Evolutionary conservation across 75 land plant species (phyloP).

Genomic region (Azolla pinnata): DNA sequence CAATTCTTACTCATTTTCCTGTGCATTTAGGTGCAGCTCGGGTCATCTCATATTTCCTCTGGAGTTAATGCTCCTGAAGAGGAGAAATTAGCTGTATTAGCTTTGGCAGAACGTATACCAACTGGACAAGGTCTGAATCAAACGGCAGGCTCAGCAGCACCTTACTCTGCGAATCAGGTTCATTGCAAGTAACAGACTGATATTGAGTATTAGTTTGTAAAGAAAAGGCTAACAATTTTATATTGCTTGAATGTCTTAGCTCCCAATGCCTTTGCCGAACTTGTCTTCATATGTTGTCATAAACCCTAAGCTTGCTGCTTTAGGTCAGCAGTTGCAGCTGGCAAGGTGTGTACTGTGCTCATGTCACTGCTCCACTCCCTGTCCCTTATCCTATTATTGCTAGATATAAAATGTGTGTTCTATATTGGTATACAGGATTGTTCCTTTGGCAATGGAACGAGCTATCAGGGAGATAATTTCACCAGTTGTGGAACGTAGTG

Average conservation of each 20-base stretch:
- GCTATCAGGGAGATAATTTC: slow-evolving; percentile 72
- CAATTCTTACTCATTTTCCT: not conserved
- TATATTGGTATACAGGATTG: slow-evolving; percentile 38
- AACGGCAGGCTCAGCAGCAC: slow-evolving; percentile 38
- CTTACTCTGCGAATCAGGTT: slow-evolving; percentile 66
- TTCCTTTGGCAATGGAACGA: slow-evolving; percentile 85
- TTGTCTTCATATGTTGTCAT: slow-evolving; percentile 57
- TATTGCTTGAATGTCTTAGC: slow-evolving; percentile 34
- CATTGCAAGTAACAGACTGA: too few species aligned
- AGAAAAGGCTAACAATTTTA: too few species aligned
- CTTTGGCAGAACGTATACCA: slow-evolving; percentile 44
- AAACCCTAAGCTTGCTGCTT: slow-evolving; percentile 58
- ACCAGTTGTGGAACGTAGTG: slow-evolving; percentile 88
- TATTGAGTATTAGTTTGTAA: too few species aligned
- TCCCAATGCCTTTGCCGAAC: slow-evolving; percentile 47
- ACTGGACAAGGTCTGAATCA: slow-evolving; percentile 49
- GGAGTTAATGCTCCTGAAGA: slow-evolving; percentile 32
- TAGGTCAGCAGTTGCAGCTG: slow-evolving; percentile 68
- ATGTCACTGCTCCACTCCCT: too few species aligned
- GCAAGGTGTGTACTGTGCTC: slow-evolving; percentile 42
- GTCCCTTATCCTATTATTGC: not conserved
- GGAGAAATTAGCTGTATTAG: slow-evolving; percentile 43
- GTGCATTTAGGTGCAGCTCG: slow-evolving; percentile 6
- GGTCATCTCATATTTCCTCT: slow-evolving; percentile 1
- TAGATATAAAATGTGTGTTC: not conserved